A percentile compares a stretch with the other conserved stretches of the same genome.
These are phyloP conservation scores for sorghum (Sorghum bicolor) DNA, from an alignment of 176 grass and related monocot genomes.

Conservation along the genomic window Sorghum_bicolor_NCBIv3 NC_012872.2:62412001-62412500, in stretches of 20 bases:
- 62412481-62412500: no score
- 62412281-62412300: not conserved
- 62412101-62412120: slow-evolving; percentile 39
- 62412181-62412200: not conserved
- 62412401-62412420: not conserved
- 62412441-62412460: not conserved
- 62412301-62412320: not conserved
- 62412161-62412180: not conserved
- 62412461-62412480: no score
- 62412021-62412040: slow-evolving; percentile 35
- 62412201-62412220: not conserved
- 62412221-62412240: not conserved
- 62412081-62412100: slow-evolving; percentile 52
- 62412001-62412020: slow-evolving; percentile 52
- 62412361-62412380: not conserved
- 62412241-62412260: not conserved
- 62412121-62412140: slow-evolving; percentile 38
- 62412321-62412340: not conserved
- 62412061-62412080: slow-evolving; percentile 28
- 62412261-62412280: not conserved
- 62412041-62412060: slow-evolving; percentile 31
- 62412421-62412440: no score
- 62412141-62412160: not conserved
- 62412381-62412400: not conserved
- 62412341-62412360: not conserved